A percentile compares a stretch with the other conserved stretches of the same genome.
These are phyloP conservation scores for Avena sativa DNA, from an alignment of 176 grass and related monocot species.

Conservation along the genomic window DNA sequence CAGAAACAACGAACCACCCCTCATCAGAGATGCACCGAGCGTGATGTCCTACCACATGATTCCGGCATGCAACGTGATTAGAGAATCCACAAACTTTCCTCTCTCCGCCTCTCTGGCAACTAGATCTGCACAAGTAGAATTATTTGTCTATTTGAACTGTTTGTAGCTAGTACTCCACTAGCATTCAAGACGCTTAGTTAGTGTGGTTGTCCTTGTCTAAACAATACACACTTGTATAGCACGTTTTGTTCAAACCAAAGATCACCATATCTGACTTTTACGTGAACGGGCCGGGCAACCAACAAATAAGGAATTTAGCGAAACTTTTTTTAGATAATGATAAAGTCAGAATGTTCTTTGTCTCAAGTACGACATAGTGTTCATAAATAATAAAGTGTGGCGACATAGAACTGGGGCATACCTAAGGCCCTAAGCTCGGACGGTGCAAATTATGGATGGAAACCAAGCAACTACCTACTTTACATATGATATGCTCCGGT, in stretches of 20 bases:
- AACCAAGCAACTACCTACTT: neutral
- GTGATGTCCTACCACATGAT: slow-evolving; percentile 56
- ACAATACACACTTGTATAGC: no score
- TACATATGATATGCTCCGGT: neutral
- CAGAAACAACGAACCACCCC: slow-evolving; percentile 55
- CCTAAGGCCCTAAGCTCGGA: neutral
- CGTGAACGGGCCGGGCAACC: neutral
- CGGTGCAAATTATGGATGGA: neutral
- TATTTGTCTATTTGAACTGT: neutral
- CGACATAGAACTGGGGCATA: neutral
- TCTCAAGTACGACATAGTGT: neutral
- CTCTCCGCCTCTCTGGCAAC: neutral
- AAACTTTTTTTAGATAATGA: neutral
- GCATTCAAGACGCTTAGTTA: neutral
- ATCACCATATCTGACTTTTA: neutral
- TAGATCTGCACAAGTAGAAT: neutral
- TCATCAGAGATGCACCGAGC: slow-evolving; percentile 49
- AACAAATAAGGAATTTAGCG: neutral
- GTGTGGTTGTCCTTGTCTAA: neutral
- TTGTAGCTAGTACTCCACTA: no score
- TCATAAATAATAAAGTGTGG: neutral
- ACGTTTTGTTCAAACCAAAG: no score
- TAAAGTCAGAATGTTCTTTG: neutral
- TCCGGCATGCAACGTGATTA: neutral
- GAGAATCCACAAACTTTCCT: neutral